Evolutionary conservation across 306 rosid genomes (phyloP).

Genomic region (Oemleria cerasiformis): DNA sequence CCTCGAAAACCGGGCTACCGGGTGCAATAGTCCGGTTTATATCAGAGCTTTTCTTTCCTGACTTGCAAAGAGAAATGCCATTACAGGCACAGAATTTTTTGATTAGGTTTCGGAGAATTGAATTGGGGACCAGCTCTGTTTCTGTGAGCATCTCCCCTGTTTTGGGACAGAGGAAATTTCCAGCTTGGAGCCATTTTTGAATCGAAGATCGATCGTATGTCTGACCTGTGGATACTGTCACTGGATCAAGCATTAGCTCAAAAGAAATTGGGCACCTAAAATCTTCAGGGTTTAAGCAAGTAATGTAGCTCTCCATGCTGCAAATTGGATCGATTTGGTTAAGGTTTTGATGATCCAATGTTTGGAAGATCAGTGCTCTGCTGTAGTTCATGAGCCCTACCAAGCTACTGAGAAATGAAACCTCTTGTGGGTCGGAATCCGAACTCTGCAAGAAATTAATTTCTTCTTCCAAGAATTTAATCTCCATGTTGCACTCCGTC

Average conservation of each 20-base stretch:
- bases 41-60: constrained; percentile 27
- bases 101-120: constrained; percentile 47
- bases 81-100: constrained; percentile 44
- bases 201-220: constrained; percentile 82
- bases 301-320: constrained; percentile 28
- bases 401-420: constrained; percentile 51
- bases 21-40: constrained; percentile 35
- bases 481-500: constrained; percentile 55
- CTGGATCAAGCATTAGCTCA: constrained; percentile 79
- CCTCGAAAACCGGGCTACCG: constrained; percentile 43
- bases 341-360: constrained; percentile 23
- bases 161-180: constrained; percentile 69
- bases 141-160: constrained; percentile 65
- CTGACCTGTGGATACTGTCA: constrained; percentile 82
- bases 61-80: constrained; percentile 27
- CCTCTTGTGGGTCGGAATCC: constrained; percentile 32
- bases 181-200: constrained; percentile 70
- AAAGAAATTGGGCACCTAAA: constrained; percentile 84
- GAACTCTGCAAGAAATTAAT: constrained; percentile 17
- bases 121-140: constrained; percentile 62
- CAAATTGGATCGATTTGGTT: constrained; percentile 26
- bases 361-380: constrained; percentile 62
- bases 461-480: constrained; percentile 61
- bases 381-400: constrained; percentile 56
- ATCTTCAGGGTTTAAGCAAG: constrained; percentile 53